Evolutionary conservation across 2,329 filamentous ascomycete genomes (phyloP), one percentile per base, ranked within the genome.

Genomic region (Aspergillus sergii): DNA sequence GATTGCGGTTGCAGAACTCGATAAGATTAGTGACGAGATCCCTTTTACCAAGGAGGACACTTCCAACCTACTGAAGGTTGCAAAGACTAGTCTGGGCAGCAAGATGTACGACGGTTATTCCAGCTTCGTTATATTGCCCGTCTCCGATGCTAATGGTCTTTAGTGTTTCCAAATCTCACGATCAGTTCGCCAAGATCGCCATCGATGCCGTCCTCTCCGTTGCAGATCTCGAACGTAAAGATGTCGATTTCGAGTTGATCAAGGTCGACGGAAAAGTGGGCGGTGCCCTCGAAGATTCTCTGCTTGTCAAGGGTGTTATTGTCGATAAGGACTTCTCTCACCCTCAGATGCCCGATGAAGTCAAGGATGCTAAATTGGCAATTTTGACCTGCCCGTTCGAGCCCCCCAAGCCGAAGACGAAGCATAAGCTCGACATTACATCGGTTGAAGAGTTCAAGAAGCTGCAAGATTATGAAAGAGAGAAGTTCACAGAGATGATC

Each of bases 321-420:
- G 88, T 99, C 79, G 95, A 99, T 87, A 99, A 99, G 85, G 96
- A 99, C 83, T 99, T 99, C 80, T 98, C 95, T 41, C 95, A 99
- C 80, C 95, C 95, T 14, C 95, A 99, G 83, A 99, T 99, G 95
- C 95, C 95, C 12, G 92, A 91, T 57, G 93, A 97, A 81, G 94
- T 99, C 68, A 87, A 85, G 72, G 93, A 99, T 80, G 96, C 95
- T 76, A 98, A 97, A 85, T 89, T 99, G 75, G 95, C 95, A 71
- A 99, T 99, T 74, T 84, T 99, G 64, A 99, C 95, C 58, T 99
- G 95, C 79, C 93, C 95, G 4, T 99, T 99, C 77, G 95, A 99
- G 83, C 95, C 95, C 36, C 95, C 95, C 57, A 99, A 99, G 86
- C 95, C 95, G 71, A 99, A 99, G 88, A 99, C 95, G 55, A 99